Conservation (phyloP, 164 flowering plant genomes). For the Dillenia suffruticosa region DNA sequence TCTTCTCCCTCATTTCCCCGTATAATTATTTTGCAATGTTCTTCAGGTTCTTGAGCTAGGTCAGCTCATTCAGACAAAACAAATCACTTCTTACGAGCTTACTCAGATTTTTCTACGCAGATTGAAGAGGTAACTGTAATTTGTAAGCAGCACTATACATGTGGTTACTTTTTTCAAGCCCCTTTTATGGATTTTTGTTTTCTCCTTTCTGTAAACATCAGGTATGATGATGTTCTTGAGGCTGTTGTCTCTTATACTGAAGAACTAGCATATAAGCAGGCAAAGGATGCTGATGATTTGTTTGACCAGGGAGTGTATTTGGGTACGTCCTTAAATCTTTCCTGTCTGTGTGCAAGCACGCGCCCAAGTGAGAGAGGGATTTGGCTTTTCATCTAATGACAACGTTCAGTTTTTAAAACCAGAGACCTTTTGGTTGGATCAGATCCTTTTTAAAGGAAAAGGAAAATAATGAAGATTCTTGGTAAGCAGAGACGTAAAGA, state of each 20-base stretch:
- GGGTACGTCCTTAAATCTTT: constrained; percentile 33
- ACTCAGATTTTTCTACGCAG: constrained; percentile 59
- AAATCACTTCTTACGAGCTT: constrained; percentile 76
- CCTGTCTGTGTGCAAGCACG: too few relatives aligned
- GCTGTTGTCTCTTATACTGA: constrained; percentile 75
- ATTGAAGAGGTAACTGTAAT: constrained; percentile 51
- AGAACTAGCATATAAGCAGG: constrained; percentile 80
- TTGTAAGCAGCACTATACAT: neutral
- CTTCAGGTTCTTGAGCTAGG: constrained; percentile 76
- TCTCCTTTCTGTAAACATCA: constrained; percentile 10
- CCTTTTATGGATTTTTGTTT: neutral
- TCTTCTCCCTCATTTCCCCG: neutral
- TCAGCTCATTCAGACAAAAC: constrained; percentile 58
- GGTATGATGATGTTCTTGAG: constrained; percentile 68
- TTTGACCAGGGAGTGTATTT: constrained; percentile 66
- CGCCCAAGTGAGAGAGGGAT: too few relatives aligned
- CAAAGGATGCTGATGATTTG: constrained; percentile 70
- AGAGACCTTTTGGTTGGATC: too few relatives aligned
- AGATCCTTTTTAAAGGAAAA: too few relatives aligned
- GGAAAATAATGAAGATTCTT: too few relatives aligned
- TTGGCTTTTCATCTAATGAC: too few relatives aligned
- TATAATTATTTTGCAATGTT: neutral
- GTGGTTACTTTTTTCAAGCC: too few relatives aligned
- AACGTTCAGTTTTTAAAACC: too few relatives aligned
- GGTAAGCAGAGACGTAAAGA: too few relatives aligned